Evolutionary conservation across 129 eudicot genomes (phyloP).

Genomic region (Pittosporum tobira): DNA sequence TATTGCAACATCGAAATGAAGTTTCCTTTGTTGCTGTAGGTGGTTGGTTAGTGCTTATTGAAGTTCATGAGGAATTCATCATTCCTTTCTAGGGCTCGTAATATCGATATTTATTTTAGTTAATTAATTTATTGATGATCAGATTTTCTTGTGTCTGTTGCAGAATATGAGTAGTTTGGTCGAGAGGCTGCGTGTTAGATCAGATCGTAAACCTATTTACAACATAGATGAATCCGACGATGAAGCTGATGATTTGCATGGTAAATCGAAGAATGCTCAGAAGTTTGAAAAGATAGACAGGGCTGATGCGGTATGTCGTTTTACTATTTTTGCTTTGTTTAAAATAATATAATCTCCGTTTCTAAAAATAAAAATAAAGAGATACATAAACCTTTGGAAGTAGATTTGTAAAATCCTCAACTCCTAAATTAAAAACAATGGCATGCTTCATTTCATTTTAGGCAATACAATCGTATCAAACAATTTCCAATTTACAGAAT

Average conservation of each 20-base stretch:
- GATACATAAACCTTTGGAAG: too few relatives aligned
- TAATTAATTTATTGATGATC: background rate
- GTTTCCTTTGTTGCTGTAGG: too few relatives aligned
- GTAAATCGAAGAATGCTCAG: slow-evolving; percentile 33
- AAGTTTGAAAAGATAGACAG: slow-evolving; percentile 56
- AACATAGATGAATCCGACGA: slow-evolving; percentile 81
- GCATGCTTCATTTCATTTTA: too few relatives aligned
- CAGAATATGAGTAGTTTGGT: slow-evolving; percentile 88
- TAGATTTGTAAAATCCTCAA: too few relatives aligned
- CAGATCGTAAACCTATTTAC: slow-evolving; percentile 77
- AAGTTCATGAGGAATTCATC: background rate
- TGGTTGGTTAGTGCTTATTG: too few relatives aligned
- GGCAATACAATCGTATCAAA: too few relatives aligned
- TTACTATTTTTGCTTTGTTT: background rate
- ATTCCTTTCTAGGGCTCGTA: background rate
- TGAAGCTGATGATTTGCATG: slow-evolving; percentile 45
- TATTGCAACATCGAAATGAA: too few relatives aligned
- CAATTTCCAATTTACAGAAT: too few relatives aligned
- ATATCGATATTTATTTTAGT: too few relatives aligned
- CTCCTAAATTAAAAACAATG: too few relatives aligned
- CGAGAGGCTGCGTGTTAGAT: slow-evolving; percentile 94
- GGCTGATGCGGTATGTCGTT: slow-evolving; percentile 57
- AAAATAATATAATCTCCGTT: too few relatives aligned
- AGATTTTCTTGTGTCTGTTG: slow-evolving; percentile 15
- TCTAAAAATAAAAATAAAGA: too few relatives aligned